Percentiles rank a stretch among this genome's conserved stretches.
These are phyloP conservation scores for Paradendryphiella salina DNA, from an alignment of 2,329 filamentous ascomycete genomes.

Conservation along the genomic window DNA sequence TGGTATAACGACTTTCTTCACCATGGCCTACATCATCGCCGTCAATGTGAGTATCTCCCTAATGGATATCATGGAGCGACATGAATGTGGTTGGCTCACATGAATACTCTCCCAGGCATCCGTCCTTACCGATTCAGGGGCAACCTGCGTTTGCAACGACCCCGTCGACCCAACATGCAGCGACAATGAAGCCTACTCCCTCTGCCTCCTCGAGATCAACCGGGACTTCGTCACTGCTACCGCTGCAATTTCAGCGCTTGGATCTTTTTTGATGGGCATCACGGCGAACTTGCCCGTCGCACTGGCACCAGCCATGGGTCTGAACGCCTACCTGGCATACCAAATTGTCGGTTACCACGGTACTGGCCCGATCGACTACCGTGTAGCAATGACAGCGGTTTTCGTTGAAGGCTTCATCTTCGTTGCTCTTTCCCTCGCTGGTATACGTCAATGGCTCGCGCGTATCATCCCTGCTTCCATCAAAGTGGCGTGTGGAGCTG, in stretches of 20 bases:
- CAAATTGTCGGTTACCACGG: slow-evolving; percentile 79
- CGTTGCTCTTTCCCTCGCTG: slow-evolving; percentile 72
- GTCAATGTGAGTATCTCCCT: slow-evolving; percentile 52
- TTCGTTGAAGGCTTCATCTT: slow-evolving; percentile 90
- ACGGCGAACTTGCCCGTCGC: slow-evolving; percentile 79
- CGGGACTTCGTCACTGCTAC: slow-evolving; percentile 83
- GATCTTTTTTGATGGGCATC: slow-evolving; percentile 79
- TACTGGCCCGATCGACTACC: slow-evolving; percentile 66
- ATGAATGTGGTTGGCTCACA: not conserved
- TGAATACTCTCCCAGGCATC: slow-evolving; percentile 41
- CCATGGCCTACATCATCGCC: slow-evolving; percentile 63
- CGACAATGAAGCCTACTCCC: slow-evolving; percentile 60
- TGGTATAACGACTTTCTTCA: slow-evolving; percentile 71
- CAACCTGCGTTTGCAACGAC: slow-evolving; percentile 72
- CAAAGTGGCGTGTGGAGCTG: slow-evolving; percentile 87
- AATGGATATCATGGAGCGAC: not conserved
- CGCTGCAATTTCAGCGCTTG: slow-evolving; percentile 78
- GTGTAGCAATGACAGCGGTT: slow-evolving; percentile 78
- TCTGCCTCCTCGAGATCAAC: slow-evolving; percentile 67
- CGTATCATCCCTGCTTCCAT: slow-evolving; percentile 72
- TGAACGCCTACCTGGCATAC: slow-evolving; percentile 90
- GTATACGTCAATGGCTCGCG: slow-evolving; percentile 70
- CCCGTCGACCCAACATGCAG: slow-evolving; percentile 57
- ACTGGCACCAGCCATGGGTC: slow-evolving; percentile 73
- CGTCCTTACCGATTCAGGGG: slow-evolving; percentile 71